A percentile compares a stretch with the other conserved stretches of the same genome.
Evolutionary conservation across 164 flowering plant species (phyloP).

Genomic region (Saururus chinensis): DNA sequence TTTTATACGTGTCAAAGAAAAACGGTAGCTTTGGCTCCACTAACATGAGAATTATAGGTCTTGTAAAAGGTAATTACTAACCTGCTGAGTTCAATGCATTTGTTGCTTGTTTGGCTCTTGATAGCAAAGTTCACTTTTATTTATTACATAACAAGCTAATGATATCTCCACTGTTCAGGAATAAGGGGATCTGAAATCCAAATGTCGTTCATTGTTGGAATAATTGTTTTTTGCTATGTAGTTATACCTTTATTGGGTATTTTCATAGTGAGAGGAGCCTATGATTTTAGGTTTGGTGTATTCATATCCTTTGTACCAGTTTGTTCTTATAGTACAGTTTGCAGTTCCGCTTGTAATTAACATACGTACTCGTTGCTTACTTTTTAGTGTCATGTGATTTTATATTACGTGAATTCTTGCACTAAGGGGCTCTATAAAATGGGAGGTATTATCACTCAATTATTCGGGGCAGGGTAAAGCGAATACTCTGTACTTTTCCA

Average conservation of each 20-base stretch:
- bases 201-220: constrained; percentile 29
- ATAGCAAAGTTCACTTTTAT: neutral
- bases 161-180: constrained; percentile 36
- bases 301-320: constrained; percentile 46
- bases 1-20: too few relatives aligned
- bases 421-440: too few relatives aligned
- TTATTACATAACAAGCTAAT: too few relatives aligned
- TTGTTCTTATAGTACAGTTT: constrained; percentile 57
- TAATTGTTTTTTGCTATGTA: constrained; percentile 42
- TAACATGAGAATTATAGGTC: too few relatives aligned
- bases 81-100: neutral
- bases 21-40: too few relatives aligned
- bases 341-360: constrained; percentile 76
- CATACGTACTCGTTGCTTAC: constrained; percentile 23
- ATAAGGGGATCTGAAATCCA: constrained; percentile 27
- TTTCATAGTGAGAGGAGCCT: constrained; percentile 38
- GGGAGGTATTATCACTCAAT: too few relatives aligned
- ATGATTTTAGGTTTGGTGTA: constrained; percentile 31
- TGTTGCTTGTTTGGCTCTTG: too few relatives aligned
- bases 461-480: too few relatives aligned
- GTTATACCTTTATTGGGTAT: constrained; percentile 46
- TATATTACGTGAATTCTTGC: too few relatives aligned
- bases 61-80: constrained; percentile 35
- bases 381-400: neutral
- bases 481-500: too few relatives aligned